Evolutionary conservation across 129 eudicot genomes (phyloP).

Genomic region (Ambrosia trifida): DNA sequence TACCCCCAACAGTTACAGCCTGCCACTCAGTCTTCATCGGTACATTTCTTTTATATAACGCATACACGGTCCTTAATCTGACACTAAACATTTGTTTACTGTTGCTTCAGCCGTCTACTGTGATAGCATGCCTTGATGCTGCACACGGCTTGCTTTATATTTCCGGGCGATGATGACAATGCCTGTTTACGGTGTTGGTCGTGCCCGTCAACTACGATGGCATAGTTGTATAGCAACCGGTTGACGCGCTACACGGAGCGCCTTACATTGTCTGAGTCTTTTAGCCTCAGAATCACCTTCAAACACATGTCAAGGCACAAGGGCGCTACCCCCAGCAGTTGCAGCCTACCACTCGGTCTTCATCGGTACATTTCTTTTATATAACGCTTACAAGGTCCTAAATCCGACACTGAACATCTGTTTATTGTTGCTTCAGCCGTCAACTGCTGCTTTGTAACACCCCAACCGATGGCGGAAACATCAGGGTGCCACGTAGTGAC

Average conservation of each 20-base stretch:
- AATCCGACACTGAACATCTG: neutral
- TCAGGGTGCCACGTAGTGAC: too few relatives aligned
- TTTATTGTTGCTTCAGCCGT: conserved; percentile 46
- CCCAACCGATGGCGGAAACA: too few relatives aligned
- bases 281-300: conserved; percentile 50
- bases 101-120: too few relatives aligned
- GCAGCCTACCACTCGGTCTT: conserved; percentile 61
- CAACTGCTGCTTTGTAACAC: too few relatives aligned
- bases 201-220: too few relatives aligned
- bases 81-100: neutral
- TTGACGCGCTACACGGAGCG: too few relatives aligned
- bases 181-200: too few relatives aligned
- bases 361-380: conserved; percentile 36
- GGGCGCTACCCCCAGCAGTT: conserved; percentile 53
- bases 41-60: conserved; percentile 12
- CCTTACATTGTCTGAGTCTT: too few relatives aligned
- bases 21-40: conserved; percentile 55
- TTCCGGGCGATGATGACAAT: too few relatives aligned
- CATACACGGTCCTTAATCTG: neutral
- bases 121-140: too few relatives aligned
- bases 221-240: too few relatives aligned
- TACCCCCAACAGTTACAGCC: conserved; percentile 64
- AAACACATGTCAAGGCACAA: conserved; percentile 56
- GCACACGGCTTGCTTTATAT: too few relatives aligned
- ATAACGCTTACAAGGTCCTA: neutral